A percentile compares a stretch with the other conserved stretches of the same genome.
Evolutionary conservation across 352 stramenopile species (phyloP).

Genomic region (Phytophthora idaei): DNA sequence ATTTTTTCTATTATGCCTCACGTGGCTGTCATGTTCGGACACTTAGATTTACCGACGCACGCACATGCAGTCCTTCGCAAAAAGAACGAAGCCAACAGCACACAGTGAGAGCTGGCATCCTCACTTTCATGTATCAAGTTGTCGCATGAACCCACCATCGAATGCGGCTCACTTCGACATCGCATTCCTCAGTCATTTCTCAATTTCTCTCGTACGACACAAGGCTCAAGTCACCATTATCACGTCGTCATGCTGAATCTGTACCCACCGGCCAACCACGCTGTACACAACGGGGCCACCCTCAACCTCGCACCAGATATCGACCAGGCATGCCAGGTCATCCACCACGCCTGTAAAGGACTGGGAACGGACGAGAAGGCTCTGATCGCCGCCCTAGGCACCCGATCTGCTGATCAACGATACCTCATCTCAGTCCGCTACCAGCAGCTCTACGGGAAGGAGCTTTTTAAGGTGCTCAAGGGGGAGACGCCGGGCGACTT

Average conservation of each 20-base stretch:
- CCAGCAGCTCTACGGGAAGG: neutral
- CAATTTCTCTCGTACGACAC: too few species aligned
- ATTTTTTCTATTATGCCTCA: too few species aligned
- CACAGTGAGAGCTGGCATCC: too few species aligned
- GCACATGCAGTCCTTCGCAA: too few species aligned
- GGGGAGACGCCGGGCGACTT: neutral
- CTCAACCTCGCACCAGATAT: neutral
- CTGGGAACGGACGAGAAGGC: neutral
- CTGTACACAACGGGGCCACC: neutral
- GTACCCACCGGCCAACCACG: neutral
- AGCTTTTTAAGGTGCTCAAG: neutral
- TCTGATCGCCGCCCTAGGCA: neutral
- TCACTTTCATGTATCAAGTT: too few species aligned
- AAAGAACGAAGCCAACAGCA: too few species aligned
- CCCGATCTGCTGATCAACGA: neutral
- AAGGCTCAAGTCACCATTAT: too few species aligned
- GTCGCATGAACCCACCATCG: too few species aligned
- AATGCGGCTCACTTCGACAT: too few species aligned
- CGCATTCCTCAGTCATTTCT: too few species aligned
- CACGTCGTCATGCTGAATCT: neutral
- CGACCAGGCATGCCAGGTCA: neutral
- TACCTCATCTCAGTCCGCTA: neutral
- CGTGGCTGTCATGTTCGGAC: too few species aligned
- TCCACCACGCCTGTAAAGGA: neutral
- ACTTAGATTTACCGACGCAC: too few species aligned